Percentiles rank a stretch among this genome's conserved stretches.
Evolutionary conservation across 1,284 basidiomycete species (phyloP).

Genomic region (Trametes versicolor): DNA sequence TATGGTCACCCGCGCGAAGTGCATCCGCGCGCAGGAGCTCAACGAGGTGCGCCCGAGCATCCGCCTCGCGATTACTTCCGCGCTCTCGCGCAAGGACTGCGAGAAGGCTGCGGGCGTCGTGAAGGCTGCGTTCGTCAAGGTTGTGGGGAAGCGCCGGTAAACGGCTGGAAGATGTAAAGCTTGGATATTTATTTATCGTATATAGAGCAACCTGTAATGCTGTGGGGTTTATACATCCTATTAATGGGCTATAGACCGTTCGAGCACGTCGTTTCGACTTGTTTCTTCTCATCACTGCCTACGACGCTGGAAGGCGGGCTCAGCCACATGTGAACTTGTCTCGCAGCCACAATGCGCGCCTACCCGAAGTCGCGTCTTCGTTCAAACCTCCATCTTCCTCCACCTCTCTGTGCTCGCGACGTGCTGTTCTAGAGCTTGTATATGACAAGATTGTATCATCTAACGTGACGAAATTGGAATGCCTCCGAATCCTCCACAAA

Average conservation of each 20-base stretch:
- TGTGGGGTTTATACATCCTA: not conserved
- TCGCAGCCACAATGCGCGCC: not conserved
- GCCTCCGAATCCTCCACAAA: constrained; percentile 53
- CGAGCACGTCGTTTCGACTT: not conserved
- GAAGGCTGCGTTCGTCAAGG: constrained; percentile 81
- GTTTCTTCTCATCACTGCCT: not conserved
- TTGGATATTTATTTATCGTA: constrained; percentile 3
- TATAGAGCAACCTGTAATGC: not conserved
- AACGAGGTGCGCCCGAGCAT: constrained; percentile 89
- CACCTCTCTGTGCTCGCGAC: not conserved
- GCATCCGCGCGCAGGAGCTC: constrained; percentile 84
- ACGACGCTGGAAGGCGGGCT: not conserved
- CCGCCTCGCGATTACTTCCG: constrained; percentile 82
- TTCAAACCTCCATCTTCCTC: not conserved
- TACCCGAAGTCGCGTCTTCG: not conserved
- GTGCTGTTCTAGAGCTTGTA: not conserved
- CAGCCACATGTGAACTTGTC: not conserved
- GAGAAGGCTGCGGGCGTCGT: constrained; percentile 87
- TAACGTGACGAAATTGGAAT: constrained; percentile 17
- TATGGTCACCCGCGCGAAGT: constrained; percentile 83
- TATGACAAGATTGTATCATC: not conserved
- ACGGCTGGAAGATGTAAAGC: not conserved
- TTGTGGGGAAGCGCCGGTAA: constrained; percentile 60
- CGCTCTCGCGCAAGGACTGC: constrained; percentile 88
- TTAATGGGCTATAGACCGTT: not conserved